phyloP scores from a whole-genome alignment of 2,329 filamentous ascomycete species.

The Stenocarpella maydis region DNA sequence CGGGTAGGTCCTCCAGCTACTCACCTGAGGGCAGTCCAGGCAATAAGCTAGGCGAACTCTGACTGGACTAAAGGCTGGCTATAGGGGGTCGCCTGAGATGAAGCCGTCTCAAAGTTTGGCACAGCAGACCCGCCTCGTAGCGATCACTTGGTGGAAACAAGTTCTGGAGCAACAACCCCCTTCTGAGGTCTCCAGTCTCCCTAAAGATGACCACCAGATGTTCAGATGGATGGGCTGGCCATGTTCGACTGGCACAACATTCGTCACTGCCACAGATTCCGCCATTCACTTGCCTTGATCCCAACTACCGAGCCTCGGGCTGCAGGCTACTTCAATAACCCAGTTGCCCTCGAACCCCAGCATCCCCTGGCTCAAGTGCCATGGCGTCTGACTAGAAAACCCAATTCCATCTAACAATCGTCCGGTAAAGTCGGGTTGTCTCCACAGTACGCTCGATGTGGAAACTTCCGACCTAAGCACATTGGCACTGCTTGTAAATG shows the following conservation, averaged over 20 bases:
- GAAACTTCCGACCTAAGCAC: not conserved
- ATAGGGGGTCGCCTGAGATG: too few relatives aligned
- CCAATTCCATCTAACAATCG: not conserved
- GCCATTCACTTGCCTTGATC: not conserved
- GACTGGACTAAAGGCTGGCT: too few relatives aligned
- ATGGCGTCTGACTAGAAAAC: not conserved
- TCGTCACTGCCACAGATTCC: not conserved
- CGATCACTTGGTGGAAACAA: not conserved
- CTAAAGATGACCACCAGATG: not conserved
- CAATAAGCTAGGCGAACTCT: too few relatives aligned
- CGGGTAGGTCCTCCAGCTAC: too few relatives aligned
- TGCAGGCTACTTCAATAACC: not conserved
- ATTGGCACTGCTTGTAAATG: not conserved
- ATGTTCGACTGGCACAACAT: too few relatives aligned
- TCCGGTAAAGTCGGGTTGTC: not conserved
- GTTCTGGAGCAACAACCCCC: too few relatives aligned
- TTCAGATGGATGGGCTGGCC: not conserved
- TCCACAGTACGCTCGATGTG: slow-evolving; percentile 11
- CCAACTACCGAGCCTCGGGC: not conserved
- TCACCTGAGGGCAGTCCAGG: too few relatives aligned
- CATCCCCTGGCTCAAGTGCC: not conserved
- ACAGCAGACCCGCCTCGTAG: too few relatives aligned
- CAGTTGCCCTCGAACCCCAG: not conserved
- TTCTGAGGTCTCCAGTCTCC: too few relatives aligned
- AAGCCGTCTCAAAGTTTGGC: too few relatives aligned